These are phyloP conservation scores for Terfezia boudieri DNA, from an alignment of 495 filamentous ascomycete species.

Conservation along the genomic window DNA sequence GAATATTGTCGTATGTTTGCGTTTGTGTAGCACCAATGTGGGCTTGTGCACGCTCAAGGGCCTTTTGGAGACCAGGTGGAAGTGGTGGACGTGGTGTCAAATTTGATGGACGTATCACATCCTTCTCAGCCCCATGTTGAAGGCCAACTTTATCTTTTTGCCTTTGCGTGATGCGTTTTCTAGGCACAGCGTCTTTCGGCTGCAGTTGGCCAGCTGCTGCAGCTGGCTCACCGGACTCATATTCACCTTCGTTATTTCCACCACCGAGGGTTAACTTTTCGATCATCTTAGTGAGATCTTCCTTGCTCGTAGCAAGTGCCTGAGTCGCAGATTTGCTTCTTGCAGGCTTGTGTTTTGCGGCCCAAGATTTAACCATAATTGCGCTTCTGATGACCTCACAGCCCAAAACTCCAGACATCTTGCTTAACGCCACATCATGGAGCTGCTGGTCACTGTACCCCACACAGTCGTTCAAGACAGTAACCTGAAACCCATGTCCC, in stretches of 20 bases:
- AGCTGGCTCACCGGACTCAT: background rate
- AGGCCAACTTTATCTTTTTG: too few relatives aligned
- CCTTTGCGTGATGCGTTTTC: too few relatives aligned
- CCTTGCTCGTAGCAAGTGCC: conserved; percentile 22
- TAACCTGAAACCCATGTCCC: conserved; percentile 62
- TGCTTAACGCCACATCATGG: conserved; percentile 51
- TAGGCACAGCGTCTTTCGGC: too few relatives aligned
- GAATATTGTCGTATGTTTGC: too few relatives aligned
- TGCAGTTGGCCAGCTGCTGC: too few relatives aligned
- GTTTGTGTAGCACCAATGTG: too few relatives aligned
- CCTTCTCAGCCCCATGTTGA: too few relatives aligned
- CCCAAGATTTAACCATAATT: conserved; percentile 9
- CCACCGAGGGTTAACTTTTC: conserved; percentile 1
- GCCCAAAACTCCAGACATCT: conserved; percentile 41
- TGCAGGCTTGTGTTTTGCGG: conserved; percentile 14
- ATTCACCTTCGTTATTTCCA: background rate
- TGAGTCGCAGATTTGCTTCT: conserved; percentile 25
- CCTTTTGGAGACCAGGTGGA: too few relatives aligned
- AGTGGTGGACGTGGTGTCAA: too few relatives aligned
- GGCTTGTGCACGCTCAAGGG: too few relatives aligned
- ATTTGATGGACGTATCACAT: too few relatives aligned
- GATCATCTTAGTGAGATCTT: conserved; percentile 16
- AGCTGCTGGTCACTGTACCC: conserved; percentile 53
- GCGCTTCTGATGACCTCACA: conserved; percentile 23
- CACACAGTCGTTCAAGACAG: conserved; percentile 70